These are phyloP conservation scores for Suhomyces coccinellae DNA, from an alignment of 1,139 yeast genomes.

Conservation along the genomic window DNA sequence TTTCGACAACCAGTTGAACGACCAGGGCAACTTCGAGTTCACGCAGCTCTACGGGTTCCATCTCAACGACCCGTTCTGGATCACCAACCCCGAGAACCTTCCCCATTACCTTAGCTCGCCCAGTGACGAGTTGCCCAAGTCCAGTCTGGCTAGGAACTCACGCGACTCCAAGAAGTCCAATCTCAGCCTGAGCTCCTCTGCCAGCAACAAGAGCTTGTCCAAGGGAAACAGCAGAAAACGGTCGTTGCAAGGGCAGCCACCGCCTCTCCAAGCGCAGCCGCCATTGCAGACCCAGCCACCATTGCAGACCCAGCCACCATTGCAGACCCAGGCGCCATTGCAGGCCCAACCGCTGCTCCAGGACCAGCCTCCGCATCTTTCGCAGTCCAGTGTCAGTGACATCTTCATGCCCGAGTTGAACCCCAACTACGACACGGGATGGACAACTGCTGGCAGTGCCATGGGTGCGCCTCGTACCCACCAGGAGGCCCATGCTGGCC, in stretches of 20 bases:
- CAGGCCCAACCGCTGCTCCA: not conserved
- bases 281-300: too few relatives aligned
- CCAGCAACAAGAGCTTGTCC: not conserved
- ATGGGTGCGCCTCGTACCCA: not conserved
- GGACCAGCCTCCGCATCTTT: not conserved
- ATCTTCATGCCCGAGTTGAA: constrained; percentile 7
- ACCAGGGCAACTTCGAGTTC: constrained; percentile 8
- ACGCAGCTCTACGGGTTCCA: constrained; percentile 28
- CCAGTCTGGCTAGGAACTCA: not conserved
- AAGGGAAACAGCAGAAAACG: not conserved
- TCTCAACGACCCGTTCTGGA: constrained; percentile 46
- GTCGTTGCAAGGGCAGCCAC: too few relatives aligned
- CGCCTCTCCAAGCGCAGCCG: too few relatives aligned
- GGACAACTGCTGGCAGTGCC: not conserved
- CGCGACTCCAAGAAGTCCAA: not conserved
- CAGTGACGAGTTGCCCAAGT: constrained; percentile 26
- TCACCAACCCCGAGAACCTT: constrained; percentile 42
- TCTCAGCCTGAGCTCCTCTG: not conserved
- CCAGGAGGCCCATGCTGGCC: not conserved
- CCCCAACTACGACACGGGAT: constrained; percentile 1
- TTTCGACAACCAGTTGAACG: constrained; percentile 2
- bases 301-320: too few relatives aligned
- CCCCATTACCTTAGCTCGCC: constrained; percentile 43
- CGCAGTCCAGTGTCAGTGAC: constrained; percentile 4
- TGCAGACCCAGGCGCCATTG: too few relatives aligned